Conservation (phyloP, 768 basidiomycete species). For the Amylocystis lapponica region DNA sequence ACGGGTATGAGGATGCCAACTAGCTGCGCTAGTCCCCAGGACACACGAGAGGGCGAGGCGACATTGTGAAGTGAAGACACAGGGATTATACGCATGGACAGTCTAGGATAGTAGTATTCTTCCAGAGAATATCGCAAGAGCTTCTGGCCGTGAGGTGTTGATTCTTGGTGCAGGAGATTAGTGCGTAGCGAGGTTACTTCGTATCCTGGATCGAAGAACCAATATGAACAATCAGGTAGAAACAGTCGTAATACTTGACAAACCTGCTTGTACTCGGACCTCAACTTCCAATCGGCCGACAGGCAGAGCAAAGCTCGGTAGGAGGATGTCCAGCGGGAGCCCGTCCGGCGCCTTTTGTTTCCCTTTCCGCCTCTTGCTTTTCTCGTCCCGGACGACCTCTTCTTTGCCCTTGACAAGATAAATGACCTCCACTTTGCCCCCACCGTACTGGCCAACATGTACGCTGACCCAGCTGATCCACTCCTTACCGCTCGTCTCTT, state of each 20-base stretch:
- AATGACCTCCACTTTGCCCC: slow-evolving; percentile 52
- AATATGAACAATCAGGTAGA: too few species aligned
- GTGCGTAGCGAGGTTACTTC: slow-evolving; percentile 41
- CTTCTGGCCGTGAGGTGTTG: slow-evolving; percentile 33
- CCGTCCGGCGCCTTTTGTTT: slow-evolving; percentile 25
- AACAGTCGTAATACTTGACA: too few species aligned
- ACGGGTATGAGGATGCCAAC: background rate
- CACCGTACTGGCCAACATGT: slow-evolving; percentile 44
- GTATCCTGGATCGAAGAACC: slow-evolving; percentile 32
- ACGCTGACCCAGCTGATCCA: slow-evolving; percentile 67
- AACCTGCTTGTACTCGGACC: slow-evolving; percentile 50
- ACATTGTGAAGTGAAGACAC: background rate
- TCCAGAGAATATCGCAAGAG: slow-evolving; percentile 53
- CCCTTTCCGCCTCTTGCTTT: slow-evolving; percentile 28
- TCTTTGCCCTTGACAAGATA: slow-evolving; percentile 47
- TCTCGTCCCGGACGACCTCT: slow-evolving; percentile 6
- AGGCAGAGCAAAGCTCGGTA: slow-evolving; percentile 72
- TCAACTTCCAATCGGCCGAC: slow-evolving; percentile 61
- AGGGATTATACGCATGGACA: slow-evolving; percentile 31
- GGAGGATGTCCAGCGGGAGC: slow-evolving; percentile 37
- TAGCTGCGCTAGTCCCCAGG: slow-evolving; percentile 2
- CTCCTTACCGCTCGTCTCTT: slow-evolving; percentile 47
- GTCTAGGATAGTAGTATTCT: slow-evolving; percentile 52
- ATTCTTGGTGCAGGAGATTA: slow-evolving; percentile 51
- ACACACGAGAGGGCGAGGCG: background rate